Conservation (phyloP, 345 rosid genomes). For the Xanthoceras sorbifolium region DNA sequence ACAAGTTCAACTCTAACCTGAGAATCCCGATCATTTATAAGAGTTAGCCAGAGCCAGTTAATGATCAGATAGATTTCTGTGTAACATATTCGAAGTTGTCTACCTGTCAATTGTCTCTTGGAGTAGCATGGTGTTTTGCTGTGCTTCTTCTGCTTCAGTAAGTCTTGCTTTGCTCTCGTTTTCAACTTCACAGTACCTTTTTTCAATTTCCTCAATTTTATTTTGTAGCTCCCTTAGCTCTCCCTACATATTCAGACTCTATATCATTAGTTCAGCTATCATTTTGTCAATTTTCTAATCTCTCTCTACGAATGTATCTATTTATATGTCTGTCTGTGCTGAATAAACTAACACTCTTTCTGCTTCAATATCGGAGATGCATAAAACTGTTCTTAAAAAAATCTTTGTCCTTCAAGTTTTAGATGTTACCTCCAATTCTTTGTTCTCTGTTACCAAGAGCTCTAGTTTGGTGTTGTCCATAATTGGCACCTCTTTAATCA, state of each 20-base stretch:
- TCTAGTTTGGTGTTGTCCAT: conserved; percentile 56
- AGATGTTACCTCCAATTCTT: conserved; percentile 50
- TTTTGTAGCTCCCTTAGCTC: conserved; percentile 41
- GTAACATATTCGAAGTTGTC: conserved; percentile 1
- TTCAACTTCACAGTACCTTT: conserved; percentile 41
- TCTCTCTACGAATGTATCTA: background rate
- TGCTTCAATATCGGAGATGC: background rate
- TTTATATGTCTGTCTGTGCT: background rate
- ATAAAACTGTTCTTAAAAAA: background rate
- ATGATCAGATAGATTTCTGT: conserved; percentile 11
- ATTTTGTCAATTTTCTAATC: background rate
- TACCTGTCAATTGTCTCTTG: conserved; percentile 54
- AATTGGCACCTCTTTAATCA: conserved; percentile 63
- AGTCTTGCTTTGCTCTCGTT: conserved; percentile 40
- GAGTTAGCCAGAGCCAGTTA: conserved; percentile 12
- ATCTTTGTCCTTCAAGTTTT: background rate
- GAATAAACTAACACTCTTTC: background rate
- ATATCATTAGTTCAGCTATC: conserved; percentile 25
- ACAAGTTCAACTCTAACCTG: conserved; percentile 52
- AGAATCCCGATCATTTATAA: conserved; percentile 14
- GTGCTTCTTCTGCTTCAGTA: conserved; percentile 54
- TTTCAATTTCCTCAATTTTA: conserved; percentile 49
- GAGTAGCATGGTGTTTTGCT: conserved; percentile 44
- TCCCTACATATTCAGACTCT: conserved; percentile 32
- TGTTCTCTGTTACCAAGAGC: conserved; percentile 42